Evolutionary conservation across 805 yeast genomes (phyloP).

Genomic region (Starmerella tilneyi): DNA sequence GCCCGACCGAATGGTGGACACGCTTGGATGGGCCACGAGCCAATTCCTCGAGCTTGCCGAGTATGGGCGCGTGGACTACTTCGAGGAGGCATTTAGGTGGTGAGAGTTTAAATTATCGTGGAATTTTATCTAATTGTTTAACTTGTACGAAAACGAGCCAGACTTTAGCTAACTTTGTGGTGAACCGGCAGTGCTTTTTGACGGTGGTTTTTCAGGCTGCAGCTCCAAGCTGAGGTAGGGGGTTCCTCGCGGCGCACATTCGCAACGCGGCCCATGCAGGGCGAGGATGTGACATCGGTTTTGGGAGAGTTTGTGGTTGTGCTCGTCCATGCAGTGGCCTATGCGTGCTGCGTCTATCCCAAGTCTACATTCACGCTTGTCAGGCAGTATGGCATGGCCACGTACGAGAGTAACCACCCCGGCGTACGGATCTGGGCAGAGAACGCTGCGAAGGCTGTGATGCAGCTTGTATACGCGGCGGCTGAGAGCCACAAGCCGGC

Average conservation of each 20-base stretch:
- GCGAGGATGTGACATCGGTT: slow-evolving; percentile 24
- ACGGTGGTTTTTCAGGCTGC: too few species aligned
- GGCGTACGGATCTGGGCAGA: slow-evolving; percentile 39
- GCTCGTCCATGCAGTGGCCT: slow-evolving; percentile 47
- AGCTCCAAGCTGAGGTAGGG: neutral
- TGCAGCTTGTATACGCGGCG: slow-evolving; percentile 9
- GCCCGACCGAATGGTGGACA: slow-evolving; percentile 26
- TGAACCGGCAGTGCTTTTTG: too few species aligned
- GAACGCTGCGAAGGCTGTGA: slow-evolving; percentile 29
- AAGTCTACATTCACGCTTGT: slow-evolving; percentile 38
- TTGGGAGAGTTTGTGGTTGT: slow-evolving; percentile 43
- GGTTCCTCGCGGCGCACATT: neutral
- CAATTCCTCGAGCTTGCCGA: slow-evolving; percentile 17
- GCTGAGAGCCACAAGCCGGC: neutral
- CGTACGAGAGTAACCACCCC: slow-evolving; percentile 39
- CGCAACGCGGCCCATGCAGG: slow-evolving; percentile 15
- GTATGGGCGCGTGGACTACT: slow-evolving; percentile 50
- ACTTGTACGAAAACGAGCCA: too few species aligned
- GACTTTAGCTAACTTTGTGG: too few species aligned
- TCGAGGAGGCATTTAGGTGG: slow-evolving; percentile 71
- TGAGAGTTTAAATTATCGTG: too few species aligned
- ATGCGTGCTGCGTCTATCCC: slow-evolving; percentile 46
- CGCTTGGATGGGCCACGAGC: slow-evolving; percentile 21
- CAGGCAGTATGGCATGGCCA: slow-evolving; percentile 38
- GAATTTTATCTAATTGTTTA: too few species aligned